Percentiles rank a stretch among this genome's conserved stretches.
These are phyloP conservation scores for Kluyveromyces wickerhamii DNA, from an alignment of 805 yeast species.

Conservation along the genomic window DNA sequence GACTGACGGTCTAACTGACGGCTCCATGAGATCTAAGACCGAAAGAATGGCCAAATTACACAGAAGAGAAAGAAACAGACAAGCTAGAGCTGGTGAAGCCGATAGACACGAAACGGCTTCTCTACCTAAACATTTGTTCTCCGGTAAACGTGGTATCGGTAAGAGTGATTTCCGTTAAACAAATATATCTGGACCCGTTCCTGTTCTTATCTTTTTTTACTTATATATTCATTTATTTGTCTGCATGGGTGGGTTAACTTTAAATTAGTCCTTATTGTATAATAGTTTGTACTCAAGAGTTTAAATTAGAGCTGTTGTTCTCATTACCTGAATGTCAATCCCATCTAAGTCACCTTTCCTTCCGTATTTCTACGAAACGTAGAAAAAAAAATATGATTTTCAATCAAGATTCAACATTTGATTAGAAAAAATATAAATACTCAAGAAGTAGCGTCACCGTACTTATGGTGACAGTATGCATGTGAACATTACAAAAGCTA, in stretches of 20 bases:
- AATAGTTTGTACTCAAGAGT: constrained; percentile 4
- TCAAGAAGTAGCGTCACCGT: no score
- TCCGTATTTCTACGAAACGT: no score
- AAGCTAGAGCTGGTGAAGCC: constrained; percentile 91
- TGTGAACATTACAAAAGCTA: no score
- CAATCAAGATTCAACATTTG: no score
- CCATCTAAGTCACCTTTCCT: no score
- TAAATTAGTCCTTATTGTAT: constrained; percentile 3
- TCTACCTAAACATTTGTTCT: constrained; percentile 87
- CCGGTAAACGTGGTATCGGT: constrained; percentile 97
- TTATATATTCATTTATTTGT: constrained; percentile 4
- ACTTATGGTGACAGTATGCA: no score
- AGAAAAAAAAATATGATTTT: no score
- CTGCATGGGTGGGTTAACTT: constrained; percentile 4
- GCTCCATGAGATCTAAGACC: constrained; percentile 72
- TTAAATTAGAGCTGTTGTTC: no score
- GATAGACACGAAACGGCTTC: constrained; percentile 85
- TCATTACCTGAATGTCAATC: no score
- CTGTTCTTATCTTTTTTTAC: constrained; percentile 1
- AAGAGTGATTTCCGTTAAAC: constrained; percentile 77
- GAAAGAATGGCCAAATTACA: constrained; percentile 81
- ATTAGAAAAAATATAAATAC: no score
- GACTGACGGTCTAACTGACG: constrained; percentile 80
- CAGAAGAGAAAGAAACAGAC: constrained; percentile 88
- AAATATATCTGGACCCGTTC: not conserved